phyloP scores from a whole-genome alignment of 768 basidiomycete genomes.

The Rhizopogon vinicolor region DNA sequence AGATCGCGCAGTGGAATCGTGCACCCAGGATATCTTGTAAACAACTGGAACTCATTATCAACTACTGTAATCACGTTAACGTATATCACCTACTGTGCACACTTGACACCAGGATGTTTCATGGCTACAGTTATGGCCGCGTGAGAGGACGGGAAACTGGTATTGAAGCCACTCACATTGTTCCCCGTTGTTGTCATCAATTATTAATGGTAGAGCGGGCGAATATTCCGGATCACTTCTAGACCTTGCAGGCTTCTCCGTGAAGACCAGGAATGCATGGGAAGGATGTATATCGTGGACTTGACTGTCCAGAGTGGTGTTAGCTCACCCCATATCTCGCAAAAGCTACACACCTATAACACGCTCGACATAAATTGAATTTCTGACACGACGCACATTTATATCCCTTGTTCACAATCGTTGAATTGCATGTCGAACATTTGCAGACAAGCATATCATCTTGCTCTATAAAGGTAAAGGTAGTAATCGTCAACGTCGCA shows the following conservation, averaged over 20 bases:
- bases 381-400: conserved; percentile 81
- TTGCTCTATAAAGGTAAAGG: conserved; percentile 48
- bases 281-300: conserved; percentile 90
- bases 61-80: background rate
- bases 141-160: background rate
- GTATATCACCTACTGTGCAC: conserved; percentile 65
- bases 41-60: conserved; percentile 51
- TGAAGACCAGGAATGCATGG: conserved; percentile 80
- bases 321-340: conserved; percentile 1
- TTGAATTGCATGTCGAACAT: conserved; percentile 79
- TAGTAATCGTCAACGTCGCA: background rate
- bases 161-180: conserved; percentile 42
- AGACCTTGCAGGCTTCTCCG: conserved; percentile 49
- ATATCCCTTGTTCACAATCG: conserved; percentile 61
- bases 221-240: conserved; percentile 36
- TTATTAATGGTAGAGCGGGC: conserved; percentile 13
- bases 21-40: conserved; percentile 88
- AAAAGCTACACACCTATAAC: conserved; percentile 58
- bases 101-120: conserved; percentile 78
- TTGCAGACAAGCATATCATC: conserved; percentile 57
- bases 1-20: conserved; percentile 89
- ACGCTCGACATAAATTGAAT: conserved; percentile 78
- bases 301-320: conserved; percentile 44
- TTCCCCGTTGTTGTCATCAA: conserved; percentile 47
- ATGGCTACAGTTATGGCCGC: conserved; percentile 42